These are phyloP conservation scores for Rosa rugosa DNA, from an alignment of 306 rosid genomes.

Conservation along the genomic window DNA sequence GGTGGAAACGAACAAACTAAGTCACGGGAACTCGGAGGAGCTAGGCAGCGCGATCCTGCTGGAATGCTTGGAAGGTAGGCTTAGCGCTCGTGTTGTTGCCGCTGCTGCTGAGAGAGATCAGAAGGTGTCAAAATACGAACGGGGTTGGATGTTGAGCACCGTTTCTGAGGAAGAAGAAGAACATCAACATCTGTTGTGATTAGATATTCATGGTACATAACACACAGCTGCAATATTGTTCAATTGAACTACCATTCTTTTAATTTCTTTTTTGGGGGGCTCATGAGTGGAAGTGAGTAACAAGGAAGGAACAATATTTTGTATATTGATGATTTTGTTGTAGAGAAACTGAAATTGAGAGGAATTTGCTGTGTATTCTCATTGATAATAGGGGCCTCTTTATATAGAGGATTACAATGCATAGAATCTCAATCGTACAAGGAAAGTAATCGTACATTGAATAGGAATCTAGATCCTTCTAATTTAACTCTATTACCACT, in stretches of 20 bases:
- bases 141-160: constrained; percentile 18
- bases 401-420: no score
- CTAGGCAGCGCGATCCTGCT: constrained; percentile 34
- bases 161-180: constrained; percentile 28
- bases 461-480: no score
- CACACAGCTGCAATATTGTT: not conserved
- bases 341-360: no score
- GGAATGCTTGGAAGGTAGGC: constrained; percentile 41
- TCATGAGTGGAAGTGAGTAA: not conserved
- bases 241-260: not conserved
- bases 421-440: no score
- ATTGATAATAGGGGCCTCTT: no score
- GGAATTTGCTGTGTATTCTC: no score
- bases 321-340: not conserved
- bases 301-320: not conserved
- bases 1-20: constrained; percentile 27
- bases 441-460: no score
- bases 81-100: constrained; percentile 27
- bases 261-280: no score
- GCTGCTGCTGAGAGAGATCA: not conserved
- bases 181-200: constrained; percentile 8
- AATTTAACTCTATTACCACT: no score
- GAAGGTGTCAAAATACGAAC: not conserved
- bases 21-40: constrained; percentile 2
- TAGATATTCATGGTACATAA: not conserved